Conservation (phyloP, 345 rosid species). For the Dimocarpus longan region DNA sequence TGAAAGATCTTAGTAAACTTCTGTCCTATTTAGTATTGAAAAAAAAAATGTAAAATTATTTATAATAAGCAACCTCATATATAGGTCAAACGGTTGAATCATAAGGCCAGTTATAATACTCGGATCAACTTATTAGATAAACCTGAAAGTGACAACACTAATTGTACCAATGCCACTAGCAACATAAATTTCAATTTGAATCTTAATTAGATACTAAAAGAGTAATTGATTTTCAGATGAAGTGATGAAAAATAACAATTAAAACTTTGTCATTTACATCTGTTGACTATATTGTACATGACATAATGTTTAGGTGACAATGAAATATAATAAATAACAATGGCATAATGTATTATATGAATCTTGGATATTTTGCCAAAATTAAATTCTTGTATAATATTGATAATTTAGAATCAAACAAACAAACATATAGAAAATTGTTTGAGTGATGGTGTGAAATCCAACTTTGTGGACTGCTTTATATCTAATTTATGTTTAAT, state of each 20-base stretch:
- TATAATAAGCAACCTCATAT: background rate
- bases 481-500: background rate
- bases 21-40: too few relatives aligned
- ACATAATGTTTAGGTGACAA: background rate
- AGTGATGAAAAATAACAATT: too few relatives aligned
- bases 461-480: background rate
- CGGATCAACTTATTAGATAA: background rate
- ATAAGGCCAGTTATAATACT: background rate
- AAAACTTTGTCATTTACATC: too few relatives aligned
- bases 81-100: background rate
- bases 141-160: background rate
- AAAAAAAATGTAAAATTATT: too few relatives aligned
- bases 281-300: background rate
- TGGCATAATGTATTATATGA: background rate
- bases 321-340: background rate
- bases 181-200: background rate
- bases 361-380: background rate
- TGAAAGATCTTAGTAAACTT: too few relatives aligned
- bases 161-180: background rate
- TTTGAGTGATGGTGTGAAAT: background rate
- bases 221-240: too few relatives aligned
- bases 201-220: background rate
- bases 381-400: background rate
- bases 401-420: background rate
- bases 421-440: background rate